Conservation (phyloP, 257 asterid genomes). For the Eustoma russellianum region DNA sequence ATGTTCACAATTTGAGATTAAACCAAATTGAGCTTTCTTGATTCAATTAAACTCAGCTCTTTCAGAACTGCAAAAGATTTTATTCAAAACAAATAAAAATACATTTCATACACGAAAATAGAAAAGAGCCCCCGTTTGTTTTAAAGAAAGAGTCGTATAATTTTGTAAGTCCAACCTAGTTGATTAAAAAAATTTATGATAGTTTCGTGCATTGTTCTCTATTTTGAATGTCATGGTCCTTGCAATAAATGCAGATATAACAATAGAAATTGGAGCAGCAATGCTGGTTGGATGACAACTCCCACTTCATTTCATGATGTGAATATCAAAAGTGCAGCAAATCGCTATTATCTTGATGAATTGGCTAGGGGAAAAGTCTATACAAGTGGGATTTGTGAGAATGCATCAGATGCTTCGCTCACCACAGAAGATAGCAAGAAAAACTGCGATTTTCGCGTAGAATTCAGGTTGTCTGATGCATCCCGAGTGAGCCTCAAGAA, state of each 20-base stretch:
- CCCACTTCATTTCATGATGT: neutral
- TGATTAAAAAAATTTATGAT: too few relatives aligned
- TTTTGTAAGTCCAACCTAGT: too few relatives aligned
- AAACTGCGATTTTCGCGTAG: neutral
- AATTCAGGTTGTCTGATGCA: neutral
- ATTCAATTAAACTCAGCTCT: too few relatives aligned
- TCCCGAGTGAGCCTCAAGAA: slow-evolving; percentile 1
- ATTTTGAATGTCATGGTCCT: too few relatives aligned
- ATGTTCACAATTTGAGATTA: too few relatives aligned
- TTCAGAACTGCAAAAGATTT: too few relatives aligned
- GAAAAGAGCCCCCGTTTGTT: too few relatives aligned
- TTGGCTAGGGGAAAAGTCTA: neutral
- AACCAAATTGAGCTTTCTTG: too few relatives aligned
- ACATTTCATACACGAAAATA: too few relatives aligned
- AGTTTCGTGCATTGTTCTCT: too few relatives aligned
- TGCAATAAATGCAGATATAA: neutral
- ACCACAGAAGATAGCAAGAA: slow-evolving; percentile 2
- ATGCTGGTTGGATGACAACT: slow-evolving; percentile 10
- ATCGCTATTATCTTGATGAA: neutral
- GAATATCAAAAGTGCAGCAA: slow-evolving; percentile 1
- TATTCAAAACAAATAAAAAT: too few relatives aligned
- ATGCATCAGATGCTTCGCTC: neutral
- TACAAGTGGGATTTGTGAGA: neutral
- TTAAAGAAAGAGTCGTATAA: too few relatives aligned
- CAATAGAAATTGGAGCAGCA: slow-evolving; percentile 11